These are phyloP conservation scores for Circinella minor DNA, from an alignment of 371 early-diverging fungal genomes.

Conservation along the genomic window DNA sequence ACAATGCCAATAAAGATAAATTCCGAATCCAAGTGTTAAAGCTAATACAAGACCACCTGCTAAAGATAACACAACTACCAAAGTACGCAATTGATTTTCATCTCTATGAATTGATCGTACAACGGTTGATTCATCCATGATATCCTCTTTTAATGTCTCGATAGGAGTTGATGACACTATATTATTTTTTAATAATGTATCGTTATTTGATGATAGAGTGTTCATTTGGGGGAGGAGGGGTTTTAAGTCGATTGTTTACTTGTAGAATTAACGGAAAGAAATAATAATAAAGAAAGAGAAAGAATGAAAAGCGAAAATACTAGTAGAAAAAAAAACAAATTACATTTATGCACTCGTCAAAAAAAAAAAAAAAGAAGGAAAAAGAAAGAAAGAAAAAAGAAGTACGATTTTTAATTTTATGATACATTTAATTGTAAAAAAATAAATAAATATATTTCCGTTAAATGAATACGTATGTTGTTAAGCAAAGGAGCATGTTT, in stretches of 20 bases:
- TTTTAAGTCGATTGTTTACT: too few relatives aligned
- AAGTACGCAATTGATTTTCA: slow-evolving; percentile 23
- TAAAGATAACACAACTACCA: slow-evolving; percentile 28
- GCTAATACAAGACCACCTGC: slow-evolving; percentile 30
- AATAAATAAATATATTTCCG: too few relatives aligned
- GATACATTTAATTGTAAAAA: too few relatives aligned
- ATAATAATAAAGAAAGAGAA: background rate
- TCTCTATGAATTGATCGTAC: slow-evolving; percentile 21
- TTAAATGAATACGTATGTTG: too few relatives aligned
- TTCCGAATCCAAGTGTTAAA: slow-evolving; percentile 27
- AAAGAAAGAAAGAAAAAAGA: background rate
- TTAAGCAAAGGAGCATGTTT: too few relatives aligned
- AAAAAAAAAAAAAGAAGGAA: slow-evolving; percentile 3
- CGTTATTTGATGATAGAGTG: too few relatives aligned
- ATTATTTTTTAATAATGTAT: background rate
- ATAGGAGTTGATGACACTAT: background rate
- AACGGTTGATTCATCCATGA: slow-evolving; percentile 2
- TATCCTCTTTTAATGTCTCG: background rate
- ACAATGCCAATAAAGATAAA: slow-evolving; percentile 30
- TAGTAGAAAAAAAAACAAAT: background rate
- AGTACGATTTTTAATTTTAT: too few relatives aligned
- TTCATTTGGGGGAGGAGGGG: too few relatives aligned
- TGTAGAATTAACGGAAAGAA: too few relatives aligned
- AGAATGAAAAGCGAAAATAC: background rate
- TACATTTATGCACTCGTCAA: slow-evolving; percentile 9